Evolutionary conservation across 176 grass and related monocot species (phyloP).

Genomic region (Cenchrus purpureus): DNA sequence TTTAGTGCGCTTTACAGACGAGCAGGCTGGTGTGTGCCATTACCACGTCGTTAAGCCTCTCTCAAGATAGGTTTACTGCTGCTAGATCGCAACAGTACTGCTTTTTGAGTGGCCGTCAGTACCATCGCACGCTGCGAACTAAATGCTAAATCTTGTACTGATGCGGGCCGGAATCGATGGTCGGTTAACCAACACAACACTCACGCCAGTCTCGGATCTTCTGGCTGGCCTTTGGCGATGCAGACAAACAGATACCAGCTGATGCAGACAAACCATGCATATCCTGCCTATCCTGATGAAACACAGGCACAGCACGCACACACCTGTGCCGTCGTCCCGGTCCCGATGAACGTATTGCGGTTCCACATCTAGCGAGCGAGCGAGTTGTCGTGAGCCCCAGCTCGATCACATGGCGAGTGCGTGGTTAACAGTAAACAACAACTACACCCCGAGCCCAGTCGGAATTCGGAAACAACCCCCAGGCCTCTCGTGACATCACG

Average conservation of each 20-base stretch:
- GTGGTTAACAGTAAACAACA: slow-evolving; percentile 16
- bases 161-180: neutral
- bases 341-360: neutral
- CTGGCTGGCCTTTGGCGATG: neutral
- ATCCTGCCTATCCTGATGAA: neutral
- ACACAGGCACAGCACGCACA: neutral
- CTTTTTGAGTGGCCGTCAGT: neutral
- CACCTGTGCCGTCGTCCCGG: too few species aligned
- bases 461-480: neutral
- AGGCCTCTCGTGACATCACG: slow-evolving; percentile 28
- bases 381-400: neutral
- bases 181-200: neutral
- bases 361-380: neutral
- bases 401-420: slow-evolving; percentile 6
- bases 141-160: neutral
- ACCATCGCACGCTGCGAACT: neutral
- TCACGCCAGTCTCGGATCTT: neutral
- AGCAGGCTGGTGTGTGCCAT: neutral
- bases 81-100: neutral
- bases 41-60: neutral
- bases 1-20: slow-evolving; percentile 1
- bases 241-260: neutral
- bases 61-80: neutral
- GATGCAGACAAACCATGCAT: neutral
- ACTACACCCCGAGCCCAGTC: neutral